Base-by-base conservation (phyloP, 257 asterid genomes). In the Przewalskia tangutica region DNA sequence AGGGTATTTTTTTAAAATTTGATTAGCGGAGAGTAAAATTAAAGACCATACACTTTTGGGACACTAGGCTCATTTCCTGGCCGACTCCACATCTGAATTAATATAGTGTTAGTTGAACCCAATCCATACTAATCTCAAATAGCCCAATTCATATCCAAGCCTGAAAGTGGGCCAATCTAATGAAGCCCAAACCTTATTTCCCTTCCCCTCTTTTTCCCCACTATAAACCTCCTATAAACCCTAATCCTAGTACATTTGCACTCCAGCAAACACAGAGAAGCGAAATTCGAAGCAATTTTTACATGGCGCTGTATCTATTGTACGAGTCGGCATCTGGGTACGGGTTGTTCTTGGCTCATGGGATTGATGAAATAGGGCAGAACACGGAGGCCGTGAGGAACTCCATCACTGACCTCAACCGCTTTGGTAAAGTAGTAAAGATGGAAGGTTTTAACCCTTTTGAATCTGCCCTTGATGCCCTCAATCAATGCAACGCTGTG, bases 281-380 rank as follows among this genome's bases (percentile, higher is more conserved):
- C 9, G 63, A 75, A 73, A 14, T 27, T 75, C 46, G 14, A 34
- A 66, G 23, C 12, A 34, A 8, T 23, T 3, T 7, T 16, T 65
- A 66, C 71, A 95, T 92, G 98, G 88, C 96, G n/a, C 84, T 92
- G 67, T 91, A 90, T 83, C 77, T 92, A 8, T 80, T 95, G 71
- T 86, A 90, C 84, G 99, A 95, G 88, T 90, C 99, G 62, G 94
- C 99, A 20, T 92, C 97, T 1, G 99, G 99, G 0, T 94, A 94
- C 55, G 87, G 85, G 0, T 78, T 95, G 82, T 91, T 94, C 80
- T 40, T 78, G 8, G 98, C 91, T 0, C 89, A 92, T 6, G 99
- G 97, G 0, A 83, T 95, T 20, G 99, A 95, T 83, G 97, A 94
- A 85, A 94, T 95, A 5, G 97, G 97, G 4, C 99, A 94, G 93